Evolutionary conservation across 83 land plant species (phyloP), one percentile per base, ranked within the genome.

Genomic region (Diphasiastrum complanatum): DNA sequence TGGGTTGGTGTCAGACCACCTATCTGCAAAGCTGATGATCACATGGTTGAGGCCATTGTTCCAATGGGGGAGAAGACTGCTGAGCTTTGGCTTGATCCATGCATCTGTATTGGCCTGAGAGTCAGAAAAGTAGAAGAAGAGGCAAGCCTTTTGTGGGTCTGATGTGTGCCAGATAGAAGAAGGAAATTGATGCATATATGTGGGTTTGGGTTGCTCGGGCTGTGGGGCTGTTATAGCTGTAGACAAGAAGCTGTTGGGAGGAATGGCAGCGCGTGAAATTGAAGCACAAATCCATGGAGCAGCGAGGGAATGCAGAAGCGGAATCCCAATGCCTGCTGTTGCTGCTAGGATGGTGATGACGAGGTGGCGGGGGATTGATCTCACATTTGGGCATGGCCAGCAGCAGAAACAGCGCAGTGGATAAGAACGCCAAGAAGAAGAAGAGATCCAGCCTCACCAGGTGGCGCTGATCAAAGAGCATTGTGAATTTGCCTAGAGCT

Each of bases 221-320:
- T n/a, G 43, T 33, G 29, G 70, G 70, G 3, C 24, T 14, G 12
- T 57, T 48, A 43, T 67, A 67, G 16, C 22, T 57, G 51, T 67
- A 67, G 8, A 67, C 31, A 1, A 58, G 70, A 14, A 58, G 49
- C 35, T 67, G 50, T 3, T 28, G 34, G 20, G 32, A 33, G 22
- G n/a, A 24, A 22, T 58, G 64, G 1, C 70, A 67, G 1, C 70
- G 47, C 6, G 70, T 57, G 51, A 29, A 58, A 18, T 67, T 58
- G n/a, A 67, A 67, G 51, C 70, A 67, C 6, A 8, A 47, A 54
- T 67, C 70, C 70, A 67, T 67, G 64, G 51, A 14, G 64, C 70
- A 67, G 28, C 28, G 65, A 27, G 70, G 70, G 33, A 67, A 58
- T 51, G 27, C 29, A 4, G 29, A 16, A 0, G 48, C 35, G 16